These are phyloP conservation scores for Microbotryum intermedium DNA, from an alignment of 1,284 basidiomycete species.

Conservation along the genomic window DNA sequence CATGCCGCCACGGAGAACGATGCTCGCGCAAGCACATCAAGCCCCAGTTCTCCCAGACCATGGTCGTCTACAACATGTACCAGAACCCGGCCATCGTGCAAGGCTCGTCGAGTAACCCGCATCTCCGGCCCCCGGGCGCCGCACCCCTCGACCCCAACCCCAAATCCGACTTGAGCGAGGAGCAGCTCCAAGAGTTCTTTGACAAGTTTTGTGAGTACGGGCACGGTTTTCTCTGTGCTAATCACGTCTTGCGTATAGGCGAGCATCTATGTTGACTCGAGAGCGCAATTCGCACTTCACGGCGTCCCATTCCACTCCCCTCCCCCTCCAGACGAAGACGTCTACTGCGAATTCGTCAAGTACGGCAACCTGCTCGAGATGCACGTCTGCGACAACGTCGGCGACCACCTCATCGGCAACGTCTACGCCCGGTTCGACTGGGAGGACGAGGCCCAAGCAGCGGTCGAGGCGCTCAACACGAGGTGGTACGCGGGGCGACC, in stretches of 20 bases:
- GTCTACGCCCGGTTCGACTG: conserved; percentile 97
- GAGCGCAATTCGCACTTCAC: neutral
- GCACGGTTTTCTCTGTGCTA: neutral
- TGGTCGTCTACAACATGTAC: conserved; percentile 90
- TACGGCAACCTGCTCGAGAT: conserved; percentile 93
- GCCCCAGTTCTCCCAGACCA: conserved; percentile 94
- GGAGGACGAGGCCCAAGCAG: conserved; percentile 93
- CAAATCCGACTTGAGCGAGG: conserved; percentile 51
- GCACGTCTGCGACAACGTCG: conserved; percentile 98
- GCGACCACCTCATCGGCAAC: conserved; percentile 96
- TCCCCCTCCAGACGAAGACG: conserved; percentile 34
- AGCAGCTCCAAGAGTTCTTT: conserved; percentile 89
- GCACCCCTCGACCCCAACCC: conserved; percentile 12
- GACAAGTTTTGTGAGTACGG: conserved; percentile 90
- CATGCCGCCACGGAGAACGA: conserved; percentile 89
- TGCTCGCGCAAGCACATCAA: conserved; percentile 96
- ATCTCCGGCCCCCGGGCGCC: conserved; percentile 18
- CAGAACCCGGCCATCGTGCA: conserved; percentile 94
- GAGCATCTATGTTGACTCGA: neutral
- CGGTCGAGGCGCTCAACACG: conserved; percentile 87
- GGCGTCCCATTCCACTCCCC: neutral
- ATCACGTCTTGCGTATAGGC: neutral
- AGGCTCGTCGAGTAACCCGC: conserved; percentile 53
- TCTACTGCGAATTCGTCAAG: conserved; percentile 66
- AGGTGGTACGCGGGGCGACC: conserved; percentile 97